Evolutionary conservation across 2,329 filamentous ascomycete species (phyloP), one percentile per base, ranked within the genome.

Genomic region (Drechslera avenae): DNA sequence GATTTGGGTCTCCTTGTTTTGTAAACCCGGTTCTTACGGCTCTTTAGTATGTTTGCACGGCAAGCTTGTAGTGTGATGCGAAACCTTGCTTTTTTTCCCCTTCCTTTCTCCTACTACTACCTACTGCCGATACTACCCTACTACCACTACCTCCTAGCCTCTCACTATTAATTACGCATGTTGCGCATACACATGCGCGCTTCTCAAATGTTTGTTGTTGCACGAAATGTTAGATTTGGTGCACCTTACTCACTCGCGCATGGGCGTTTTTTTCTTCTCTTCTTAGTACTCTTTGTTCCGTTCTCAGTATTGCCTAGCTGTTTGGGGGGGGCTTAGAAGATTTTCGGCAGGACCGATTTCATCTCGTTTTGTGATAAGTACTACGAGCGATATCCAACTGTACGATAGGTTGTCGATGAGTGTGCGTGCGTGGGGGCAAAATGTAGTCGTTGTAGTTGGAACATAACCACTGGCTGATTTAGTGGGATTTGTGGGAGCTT

Each of bases 331-430:
- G 21, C 21, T 23, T 23, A 7, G 37, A 45, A 33, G 41, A 48
- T 48, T 43, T 50, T 59, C 61, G 61, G 61, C 61, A 49, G 61
- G 61, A 56, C 61, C 61, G 61, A 60, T 17, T 39, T 44, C 7
- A 16, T 39, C 46, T 34, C 39, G 34, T 57, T 36, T 45, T 12
- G 9, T 28, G 26, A 3, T 12, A 9, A 28, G 5, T 2, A 28
- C 18, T 32, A 44, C 14, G 32, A 46, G 43, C 49, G 47, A 54
- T 51, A 52, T 51, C 36, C 43, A 26, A 31, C 39, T 57, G 56
- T 62, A 60, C 45, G 57, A 58, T 56, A 23, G 5, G 7, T 23
- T 23, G 7, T 23, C 9, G 21, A 23, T 8, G 21, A 23, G 21
- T 23, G 21, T 7, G 21, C 7, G 21, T 23, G 21, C 7, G 4